These are phyloP conservation scores for Globisporangium splendens DNA, from an alignment of 352 stramenopile species.

Conservation along the genomic window DNA sequence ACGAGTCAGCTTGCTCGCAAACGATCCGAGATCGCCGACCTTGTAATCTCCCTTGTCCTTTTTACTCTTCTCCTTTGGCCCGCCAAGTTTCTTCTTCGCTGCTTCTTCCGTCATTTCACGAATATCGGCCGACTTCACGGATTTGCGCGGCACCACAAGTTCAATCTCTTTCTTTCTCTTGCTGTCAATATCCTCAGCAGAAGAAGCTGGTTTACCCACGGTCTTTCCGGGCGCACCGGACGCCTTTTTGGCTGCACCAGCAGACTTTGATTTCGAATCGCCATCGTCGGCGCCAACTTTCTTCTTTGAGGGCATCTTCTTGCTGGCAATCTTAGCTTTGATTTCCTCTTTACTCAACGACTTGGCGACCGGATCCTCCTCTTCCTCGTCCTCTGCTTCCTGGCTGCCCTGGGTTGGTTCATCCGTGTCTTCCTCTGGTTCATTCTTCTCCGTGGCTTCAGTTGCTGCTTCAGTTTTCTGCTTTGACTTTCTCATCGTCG, in stretches of 20 bases:
- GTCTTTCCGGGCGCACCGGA: constrained; percentile 27
- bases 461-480: constrained; percentile 22
- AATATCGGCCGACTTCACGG: constrained; percentile 74
- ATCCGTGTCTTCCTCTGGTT: constrained; percentile 7
- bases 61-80: constrained; percentile 40
- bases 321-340: constrained; percentile 67
- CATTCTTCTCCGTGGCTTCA: constrained; percentile 13
- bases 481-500: constrained; percentile 15
- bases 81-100: constrained; percentile 46
- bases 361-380: constrained; percentile 30
- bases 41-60: constrained; percentile 68
- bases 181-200: constrained; percentile 49
- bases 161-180: constrained; percentile 84
- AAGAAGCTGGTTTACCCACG: constrained; percentile 21
- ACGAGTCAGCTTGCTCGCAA: constrained; percentile 59
- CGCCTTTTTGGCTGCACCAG: constrained; percentile 31
- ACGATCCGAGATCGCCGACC: constrained; percentile 50
- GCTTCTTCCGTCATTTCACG: constrained; percentile 69
- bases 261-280: constrained; percentile 19
- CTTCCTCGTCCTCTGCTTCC: constrained; percentile 30
- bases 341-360: constrained; percentile 73
- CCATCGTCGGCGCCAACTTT: constrained; percentile 29
- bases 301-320: constrained; percentile 66
- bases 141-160: constrained; percentile 69
- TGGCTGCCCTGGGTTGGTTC: constrained; percentile 13